Percentiles rank a stretch among this genome's conserved stretches.
phyloP scores from a whole-genome alignment of 257 asterid genomes.

The Solanum medicagineum region DNA sequence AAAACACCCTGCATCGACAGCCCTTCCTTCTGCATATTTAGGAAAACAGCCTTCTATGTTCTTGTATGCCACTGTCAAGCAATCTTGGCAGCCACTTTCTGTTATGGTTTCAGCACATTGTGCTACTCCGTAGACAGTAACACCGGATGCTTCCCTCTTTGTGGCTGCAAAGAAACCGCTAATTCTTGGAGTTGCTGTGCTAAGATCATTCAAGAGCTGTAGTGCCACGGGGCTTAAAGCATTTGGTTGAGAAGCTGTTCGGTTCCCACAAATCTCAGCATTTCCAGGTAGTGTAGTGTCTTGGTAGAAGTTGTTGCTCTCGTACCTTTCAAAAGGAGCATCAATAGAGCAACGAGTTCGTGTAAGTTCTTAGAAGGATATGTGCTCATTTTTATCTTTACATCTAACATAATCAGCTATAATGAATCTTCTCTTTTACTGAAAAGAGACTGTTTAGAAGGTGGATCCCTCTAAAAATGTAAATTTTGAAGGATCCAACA shows the following conservation, averaged over 20 bases:
- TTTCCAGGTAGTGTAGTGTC: conserved; percentile 65
- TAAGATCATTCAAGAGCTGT: conserved; percentile 39
- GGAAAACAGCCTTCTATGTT: conserved; percentile 66
- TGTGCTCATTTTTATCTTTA: neutral
- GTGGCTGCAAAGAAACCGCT: conserved; percentile 51
- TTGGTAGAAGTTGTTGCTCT: conserved; percentile 61
- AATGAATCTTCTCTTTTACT: no score
- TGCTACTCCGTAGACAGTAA: conserved; percentile 41
- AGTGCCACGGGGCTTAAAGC: conserved; percentile 26
- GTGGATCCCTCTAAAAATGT: neutral
- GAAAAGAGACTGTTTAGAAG: neutral
- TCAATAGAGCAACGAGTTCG: neutral
- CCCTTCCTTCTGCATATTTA: conserved; percentile 45
- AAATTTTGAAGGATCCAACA: neutral
- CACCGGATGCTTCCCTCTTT: conserved; percentile 12
- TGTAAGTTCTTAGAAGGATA: neutral
- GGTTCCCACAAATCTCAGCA: conserved; percentile 49
- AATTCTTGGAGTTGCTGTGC: conserved; percentile 50
- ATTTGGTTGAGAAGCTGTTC: conserved; percentile 33
- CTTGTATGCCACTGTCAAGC: conserved; percentile 52
- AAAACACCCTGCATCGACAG: conserved; percentile 73
- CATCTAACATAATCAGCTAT: neutral
- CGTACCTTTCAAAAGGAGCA: conserved; percentile 32
- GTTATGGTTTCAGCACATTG: conserved; percentile 65
- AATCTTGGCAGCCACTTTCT: conserved; percentile 48